These are phyloP conservation scores for Ensete glaucum DNA, from an alignment of 176 grass and related monocot species.

Conservation along the genomic window DNA sequence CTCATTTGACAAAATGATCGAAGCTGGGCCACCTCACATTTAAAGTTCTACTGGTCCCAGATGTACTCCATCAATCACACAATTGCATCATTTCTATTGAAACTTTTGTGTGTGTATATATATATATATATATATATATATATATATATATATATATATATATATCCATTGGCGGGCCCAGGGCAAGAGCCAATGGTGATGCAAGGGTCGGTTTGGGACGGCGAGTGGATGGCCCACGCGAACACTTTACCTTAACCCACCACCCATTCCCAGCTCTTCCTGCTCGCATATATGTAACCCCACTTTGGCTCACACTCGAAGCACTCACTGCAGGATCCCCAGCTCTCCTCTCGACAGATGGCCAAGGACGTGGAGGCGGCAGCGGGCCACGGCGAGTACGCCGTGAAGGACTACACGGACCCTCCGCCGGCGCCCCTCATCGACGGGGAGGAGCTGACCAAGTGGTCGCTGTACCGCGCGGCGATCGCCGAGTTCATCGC, in stretches of 20 bases:
- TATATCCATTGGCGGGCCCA: not conserved
- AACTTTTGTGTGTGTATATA: too few species aligned
- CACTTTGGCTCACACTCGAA: not conserved
- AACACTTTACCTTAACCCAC: not conserved
- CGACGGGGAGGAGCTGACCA: conserved; percentile 53
- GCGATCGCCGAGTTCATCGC: conserved; percentile 91
- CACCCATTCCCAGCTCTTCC: not conserved
- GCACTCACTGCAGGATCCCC: not conserved
- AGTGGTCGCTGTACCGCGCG: conserved; percentile 84
- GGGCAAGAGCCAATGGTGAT: not conserved
- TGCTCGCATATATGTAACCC: not conserved
- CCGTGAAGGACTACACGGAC: conserved; percentile 79
- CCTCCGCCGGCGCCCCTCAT: conserved; percentile 63
- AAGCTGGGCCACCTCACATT: too few species aligned
- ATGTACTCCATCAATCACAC: too few species aligned
- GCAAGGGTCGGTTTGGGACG: not conserved
- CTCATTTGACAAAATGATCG: too few species aligned
- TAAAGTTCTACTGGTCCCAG: too few species aligned
- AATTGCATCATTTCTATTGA: too few species aligned
- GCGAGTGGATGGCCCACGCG: not conserved
- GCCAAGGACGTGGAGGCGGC: not conserved
- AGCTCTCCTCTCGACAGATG: not conserved
- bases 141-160: too few species aligned
- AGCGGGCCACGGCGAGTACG: conserved; percentile 25
- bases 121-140: too few species aligned